phyloP scores from a whole-genome alignment of 352 stramenopile species.

The Globisporangium nagaii region DNA sequence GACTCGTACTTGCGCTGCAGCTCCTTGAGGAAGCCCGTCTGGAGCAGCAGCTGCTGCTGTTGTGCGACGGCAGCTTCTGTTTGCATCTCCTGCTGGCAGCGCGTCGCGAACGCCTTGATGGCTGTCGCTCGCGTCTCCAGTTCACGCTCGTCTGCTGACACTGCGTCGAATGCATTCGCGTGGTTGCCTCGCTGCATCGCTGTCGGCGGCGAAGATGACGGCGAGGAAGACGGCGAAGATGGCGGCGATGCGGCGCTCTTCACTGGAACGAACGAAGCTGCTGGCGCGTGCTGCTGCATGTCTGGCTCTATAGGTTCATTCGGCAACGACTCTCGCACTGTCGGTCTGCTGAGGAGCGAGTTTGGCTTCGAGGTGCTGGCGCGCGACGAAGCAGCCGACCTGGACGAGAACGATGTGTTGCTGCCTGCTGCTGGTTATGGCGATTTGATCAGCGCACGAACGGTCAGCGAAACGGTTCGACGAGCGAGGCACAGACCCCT shows the following conservation, averaged over 20 bases:
- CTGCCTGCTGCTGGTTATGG: neutral
- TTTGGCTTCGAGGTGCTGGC: neutral
- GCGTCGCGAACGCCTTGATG: constrained; percentile 27
- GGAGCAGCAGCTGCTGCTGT: constrained; percentile 28
- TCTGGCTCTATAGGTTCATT: no score
- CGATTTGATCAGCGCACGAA: neutral
- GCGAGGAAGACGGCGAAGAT: neutral
- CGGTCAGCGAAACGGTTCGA: constrained; percentile 5
- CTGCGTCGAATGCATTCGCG: constrained; percentile 5
- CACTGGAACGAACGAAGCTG: neutral
- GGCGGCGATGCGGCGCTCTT: neutral
- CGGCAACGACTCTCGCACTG: neutral
- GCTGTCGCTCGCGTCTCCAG: constrained; percentile 24
- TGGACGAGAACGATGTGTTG: neutral
- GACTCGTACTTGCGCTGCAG: constrained; percentile 61
- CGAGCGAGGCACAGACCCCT: neutral
- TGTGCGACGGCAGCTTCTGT: constrained; percentile 18
- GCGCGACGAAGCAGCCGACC: neutral
- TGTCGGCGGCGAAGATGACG: neutral
- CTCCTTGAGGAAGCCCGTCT: constrained; percentile 36
- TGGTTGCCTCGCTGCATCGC: neutral
- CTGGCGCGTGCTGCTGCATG: neutral
- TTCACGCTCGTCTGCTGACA: constrained; percentile 15
- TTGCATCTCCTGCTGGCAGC: constrained; percentile 36
- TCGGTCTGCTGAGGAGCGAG: neutral